Evolutionary conservation across 805 yeast species (phyloP).

Genomic region (Zygosaccharomyces siamensis): DNA sequence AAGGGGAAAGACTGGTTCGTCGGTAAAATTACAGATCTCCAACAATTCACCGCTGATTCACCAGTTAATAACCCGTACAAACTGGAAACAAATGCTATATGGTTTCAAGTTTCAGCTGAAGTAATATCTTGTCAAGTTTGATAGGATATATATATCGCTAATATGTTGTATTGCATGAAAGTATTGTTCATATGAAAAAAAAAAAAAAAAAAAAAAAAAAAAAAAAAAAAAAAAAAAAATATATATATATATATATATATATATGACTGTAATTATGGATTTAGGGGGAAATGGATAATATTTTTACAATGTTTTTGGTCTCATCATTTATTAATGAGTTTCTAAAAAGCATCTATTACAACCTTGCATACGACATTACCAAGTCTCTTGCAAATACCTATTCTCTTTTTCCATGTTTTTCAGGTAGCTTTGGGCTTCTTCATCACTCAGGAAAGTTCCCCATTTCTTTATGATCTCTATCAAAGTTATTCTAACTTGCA

Average conservation of each 20-base stretch:
- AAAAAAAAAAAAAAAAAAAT: neutral
- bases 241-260: too few species aligned
- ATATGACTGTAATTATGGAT: too few species aligned
- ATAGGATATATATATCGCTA: neutral
- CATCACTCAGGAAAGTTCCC: slow-evolving; percentile 37
- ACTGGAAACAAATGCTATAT: slow-evolving; percentile 54
- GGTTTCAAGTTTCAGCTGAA: slow-evolving; percentile 58
- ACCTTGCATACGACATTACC: slow-evolving; percentile 44
- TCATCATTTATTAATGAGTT: too few species aligned
- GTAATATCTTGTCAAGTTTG: slow-evolving; percentile 8
- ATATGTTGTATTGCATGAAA: slow-evolving; percentile 20
- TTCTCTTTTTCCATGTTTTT: slow-evolving; percentile 56
- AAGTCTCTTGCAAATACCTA: slow-evolving; percentile 81
- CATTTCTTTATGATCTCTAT: slow-evolving; percentile 52
- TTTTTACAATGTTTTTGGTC: neutral
- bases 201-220: slow-evolving; percentile 1
- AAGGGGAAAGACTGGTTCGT: slow-evolving; percentile 75
- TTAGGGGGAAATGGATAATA: neutral
- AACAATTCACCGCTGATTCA: slow-evolving; percentile 47
- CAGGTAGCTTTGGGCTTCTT: slow-evolving; percentile 48
- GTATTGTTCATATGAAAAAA: slow-evolving; percentile 1
- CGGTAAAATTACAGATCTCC: slow-evolving; percentile 59
- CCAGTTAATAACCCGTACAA: slow-evolving; percentile 56
- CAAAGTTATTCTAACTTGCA: slow-evolving; percentile 76
- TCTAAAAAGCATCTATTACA: too few species aligned